phyloP scores from a whole-genome alignment of 116 monocot species.

The Posidonia oceanica region DNA sequence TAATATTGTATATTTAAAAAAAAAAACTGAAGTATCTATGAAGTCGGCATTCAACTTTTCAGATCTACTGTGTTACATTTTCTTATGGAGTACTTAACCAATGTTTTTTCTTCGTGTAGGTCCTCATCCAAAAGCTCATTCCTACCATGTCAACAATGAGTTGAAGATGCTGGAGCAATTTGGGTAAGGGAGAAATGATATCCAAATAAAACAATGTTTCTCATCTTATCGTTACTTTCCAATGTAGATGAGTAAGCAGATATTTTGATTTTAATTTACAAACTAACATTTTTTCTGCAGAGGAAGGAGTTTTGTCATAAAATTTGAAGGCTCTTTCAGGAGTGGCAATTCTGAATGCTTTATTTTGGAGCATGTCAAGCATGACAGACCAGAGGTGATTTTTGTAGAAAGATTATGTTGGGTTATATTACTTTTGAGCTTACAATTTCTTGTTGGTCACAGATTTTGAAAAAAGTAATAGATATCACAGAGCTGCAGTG shows the following conservation, averaged over 20 bases:
- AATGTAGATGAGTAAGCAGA: background rate
- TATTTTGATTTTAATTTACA: background rate
- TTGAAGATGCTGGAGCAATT: constrained; percentile 89
- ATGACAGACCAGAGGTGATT: constrained; percentile 91
- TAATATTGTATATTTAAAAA: too few relatives aligned
- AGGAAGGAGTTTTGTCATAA: constrained; percentile 72
- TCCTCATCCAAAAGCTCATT: constrained; percentile 81
- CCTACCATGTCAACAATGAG: constrained; percentile 78
- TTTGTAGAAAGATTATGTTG: background rate
- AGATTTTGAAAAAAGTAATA: constrained; percentile 80
- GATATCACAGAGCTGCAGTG: constrained; percentile 60
- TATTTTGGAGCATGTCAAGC: constrained; percentile 87
- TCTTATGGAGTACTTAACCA: background rate
- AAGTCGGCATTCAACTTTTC: too few relatives aligned
- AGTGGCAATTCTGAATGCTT: constrained; percentile 63
- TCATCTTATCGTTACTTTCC: background rate
- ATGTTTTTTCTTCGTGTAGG: constrained; percentile 21
- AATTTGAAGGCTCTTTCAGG: constrained; percentile 74
- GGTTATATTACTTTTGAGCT: background rate
- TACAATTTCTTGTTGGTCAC: constrained; percentile 1
- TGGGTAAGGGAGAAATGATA: constrained; percentile 40
- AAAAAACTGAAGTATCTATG: too few relatives aligned
- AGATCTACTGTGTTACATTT: too few relatives aligned
- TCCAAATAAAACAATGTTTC: background rate
- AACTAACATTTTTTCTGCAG: constrained; percentile 25